Conservation (phyloP, 2,329 filamentous ascomycete genomes). For the Cadophora gregata region DNA sequence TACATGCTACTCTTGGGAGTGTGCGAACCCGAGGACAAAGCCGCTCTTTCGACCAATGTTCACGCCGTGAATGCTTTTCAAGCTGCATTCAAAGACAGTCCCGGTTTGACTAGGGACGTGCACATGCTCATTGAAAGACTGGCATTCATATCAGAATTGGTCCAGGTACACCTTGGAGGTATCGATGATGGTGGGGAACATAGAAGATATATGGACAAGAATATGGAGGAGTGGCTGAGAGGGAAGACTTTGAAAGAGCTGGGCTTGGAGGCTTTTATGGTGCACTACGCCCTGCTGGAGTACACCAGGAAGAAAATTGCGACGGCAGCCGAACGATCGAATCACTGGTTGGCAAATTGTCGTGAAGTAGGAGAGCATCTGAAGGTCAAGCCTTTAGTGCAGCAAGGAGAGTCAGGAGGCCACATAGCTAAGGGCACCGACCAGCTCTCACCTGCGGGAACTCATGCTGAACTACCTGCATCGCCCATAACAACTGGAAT, state of each 20-base stretch:
- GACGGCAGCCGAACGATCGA: background rate
- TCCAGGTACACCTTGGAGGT: background rate
- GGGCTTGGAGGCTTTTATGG: background rate
- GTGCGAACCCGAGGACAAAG: background rate
- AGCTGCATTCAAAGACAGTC: background rate
- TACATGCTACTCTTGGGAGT: background rate
- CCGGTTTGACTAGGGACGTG: background rate
- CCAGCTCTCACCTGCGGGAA: background rate
- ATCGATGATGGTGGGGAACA: background rate
- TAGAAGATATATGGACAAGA: background rate
- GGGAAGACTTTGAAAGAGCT: background rate
- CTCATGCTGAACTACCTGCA: background rate
- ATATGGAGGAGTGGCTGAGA: background rate
- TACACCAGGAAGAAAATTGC: background rate
- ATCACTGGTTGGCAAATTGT: background rate
- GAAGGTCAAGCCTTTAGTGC: background rate
- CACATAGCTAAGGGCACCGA: background rate
- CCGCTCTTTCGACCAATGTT: background rate
- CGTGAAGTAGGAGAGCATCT: background rate
- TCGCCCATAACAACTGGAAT: background rate
- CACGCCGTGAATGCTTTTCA: background rate
- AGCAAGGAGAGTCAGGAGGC: background rate
- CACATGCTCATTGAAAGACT: background rate
- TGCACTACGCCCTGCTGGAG: background rate
- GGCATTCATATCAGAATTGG: background rate